phyloP scores from a whole-genome alignment of 805 yeast genomes.

The Blastobotrys parvus region DNA sequence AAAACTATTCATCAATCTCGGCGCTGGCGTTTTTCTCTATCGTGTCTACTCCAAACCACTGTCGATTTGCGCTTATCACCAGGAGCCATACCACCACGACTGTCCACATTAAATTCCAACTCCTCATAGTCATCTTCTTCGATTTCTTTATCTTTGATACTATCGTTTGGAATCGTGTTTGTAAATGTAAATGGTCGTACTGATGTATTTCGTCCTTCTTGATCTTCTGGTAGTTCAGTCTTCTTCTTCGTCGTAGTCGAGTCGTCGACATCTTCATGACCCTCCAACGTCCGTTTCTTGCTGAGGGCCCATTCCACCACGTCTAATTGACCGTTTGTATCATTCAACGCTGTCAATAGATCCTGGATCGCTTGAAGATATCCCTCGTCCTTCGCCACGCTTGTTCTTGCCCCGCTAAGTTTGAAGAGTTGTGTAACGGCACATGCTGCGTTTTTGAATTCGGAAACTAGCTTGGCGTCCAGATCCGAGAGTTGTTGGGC shows the following conservation, averaged over 20 bases:
- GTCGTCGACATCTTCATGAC: neutral
- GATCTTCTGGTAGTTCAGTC: neutral
- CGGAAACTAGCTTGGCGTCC: conserved; percentile 15
- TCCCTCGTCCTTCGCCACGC: conserved; percentile 6
- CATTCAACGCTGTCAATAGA: conserved; percentile 13
- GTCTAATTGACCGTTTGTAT: conserved; percentile 15
- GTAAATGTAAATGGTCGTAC: neutral
- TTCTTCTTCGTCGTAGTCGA: neutral
- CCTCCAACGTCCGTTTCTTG: conserved; percentile 1
- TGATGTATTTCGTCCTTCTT: neutral
- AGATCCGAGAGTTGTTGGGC: conserved; percentile 15
- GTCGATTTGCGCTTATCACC: too few species aligned
- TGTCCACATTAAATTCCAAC: too few species aligned
- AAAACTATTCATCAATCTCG: too few species aligned
- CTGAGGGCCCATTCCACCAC: conserved; percentile 17
- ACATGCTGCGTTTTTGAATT: conserved; percentile 23
- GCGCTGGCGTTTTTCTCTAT: too few species aligned
- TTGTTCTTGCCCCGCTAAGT: conserved; percentile 16
- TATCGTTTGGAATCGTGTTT: too few species aligned
- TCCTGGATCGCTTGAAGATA: conserved; percentile 20
- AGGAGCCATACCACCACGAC: too few species aligned
- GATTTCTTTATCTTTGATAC: too few species aligned
- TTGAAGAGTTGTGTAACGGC: conserved; percentile 24
- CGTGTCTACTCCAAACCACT: too few species aligned
- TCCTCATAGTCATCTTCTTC: too few species aligned